Percentiles rank a stretch among this genome's conserved stretches.
Conservation (phyloP, 192 early-diverging fungal genomes). For the Ambispora gerdemannii region DNA sequence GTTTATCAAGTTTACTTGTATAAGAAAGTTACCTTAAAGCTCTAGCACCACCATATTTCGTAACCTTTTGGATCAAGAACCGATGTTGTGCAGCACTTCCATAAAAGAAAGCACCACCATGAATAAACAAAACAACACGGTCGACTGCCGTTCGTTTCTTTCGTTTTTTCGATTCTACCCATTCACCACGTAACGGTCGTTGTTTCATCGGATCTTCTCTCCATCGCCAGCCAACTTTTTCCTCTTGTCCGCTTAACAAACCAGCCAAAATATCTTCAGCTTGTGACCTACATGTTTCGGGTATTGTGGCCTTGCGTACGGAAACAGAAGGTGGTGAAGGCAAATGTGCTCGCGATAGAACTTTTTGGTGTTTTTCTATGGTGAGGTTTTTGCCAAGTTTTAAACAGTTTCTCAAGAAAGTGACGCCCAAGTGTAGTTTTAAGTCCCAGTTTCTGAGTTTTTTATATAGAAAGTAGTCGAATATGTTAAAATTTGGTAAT, state of each 20-base stretch:
- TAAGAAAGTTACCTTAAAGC: conserved; percentile 36
- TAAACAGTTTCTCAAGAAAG: not conserved
- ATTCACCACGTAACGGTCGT: conserved; percentile 43
- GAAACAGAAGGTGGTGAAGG: not conserved
- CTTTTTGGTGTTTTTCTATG: conserved; percentile 3
- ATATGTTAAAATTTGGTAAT: not conserved
- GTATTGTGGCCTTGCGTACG: not conserved
- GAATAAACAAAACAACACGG: conserved; percentile 64
- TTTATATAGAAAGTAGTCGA: not conserved
- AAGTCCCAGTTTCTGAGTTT: not conserved
- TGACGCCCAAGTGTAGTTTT: not conserved
- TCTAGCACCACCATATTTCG: conserved; percentile 44
- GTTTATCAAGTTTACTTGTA: not conserved
- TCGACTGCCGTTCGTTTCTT: conserved; percentile 38
- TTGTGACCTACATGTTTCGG: conserved; percentile 8
- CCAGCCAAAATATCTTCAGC: conserved; percentile 13
- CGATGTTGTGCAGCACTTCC: conserved; percentile 47
- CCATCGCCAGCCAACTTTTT: conserved; percentile 51
- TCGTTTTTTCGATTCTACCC: conserved; percentile 40
- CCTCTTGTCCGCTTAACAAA: conserved; percentile 12
- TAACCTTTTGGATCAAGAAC: conserved; percentile 41
- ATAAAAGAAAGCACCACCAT: conserved; percentile 71
- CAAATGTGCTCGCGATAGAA: not conserved
- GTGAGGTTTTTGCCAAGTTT: not conserved
- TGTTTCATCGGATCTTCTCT: conserved; percentile 34